Conservation (phyloP, 192 early-diverging fungal genomes). For the Podila minutissima region DNA sequence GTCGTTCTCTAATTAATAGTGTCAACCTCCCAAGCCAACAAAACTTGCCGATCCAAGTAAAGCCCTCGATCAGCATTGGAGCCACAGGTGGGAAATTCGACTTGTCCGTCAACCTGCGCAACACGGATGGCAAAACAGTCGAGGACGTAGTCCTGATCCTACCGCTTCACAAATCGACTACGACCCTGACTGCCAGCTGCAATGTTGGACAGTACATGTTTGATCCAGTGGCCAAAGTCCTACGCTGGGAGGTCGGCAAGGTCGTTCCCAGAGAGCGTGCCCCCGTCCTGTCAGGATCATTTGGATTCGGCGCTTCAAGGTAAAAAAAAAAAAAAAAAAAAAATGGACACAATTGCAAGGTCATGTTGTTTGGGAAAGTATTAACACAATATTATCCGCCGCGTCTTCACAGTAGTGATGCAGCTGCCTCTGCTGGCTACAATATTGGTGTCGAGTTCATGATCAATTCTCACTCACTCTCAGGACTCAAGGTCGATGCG, state of each 20-base stretch:
- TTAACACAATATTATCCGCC: neutral
- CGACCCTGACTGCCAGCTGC: slow-evolving; percentile 68
- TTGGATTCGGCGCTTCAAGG: slow-evolving; percentile 51
- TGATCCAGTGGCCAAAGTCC: slow-evolving; percentile 72
- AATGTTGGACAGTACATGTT: slow-evolving; percentile 75
- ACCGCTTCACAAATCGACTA: slow-evolving; percentile 65
- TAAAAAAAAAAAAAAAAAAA: neutral
- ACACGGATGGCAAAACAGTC: slow-evolving; percentile 71
- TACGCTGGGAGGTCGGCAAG: slow-evolving; percentile 75
- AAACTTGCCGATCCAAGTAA: slow-evolving; percentile 68
- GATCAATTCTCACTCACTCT: slow-evolving; percentile 74
- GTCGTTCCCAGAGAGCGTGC: slow-evolving; percentile 62
- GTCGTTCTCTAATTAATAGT: slow-evolving; percentile 31
- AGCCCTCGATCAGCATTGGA: slow-evolving; percentile 67
- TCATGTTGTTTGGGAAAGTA: neutral
- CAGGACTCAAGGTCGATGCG: slow-evolving; percentile 78
- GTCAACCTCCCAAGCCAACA: slow-evolving; percentile 66
- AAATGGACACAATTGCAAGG: too few species aligned
- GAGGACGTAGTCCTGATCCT: slow-evolving; percentile 71
- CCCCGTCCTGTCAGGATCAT: slow-evolving; percentile 71
- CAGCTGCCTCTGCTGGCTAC: slow-evolving; percentile 56
- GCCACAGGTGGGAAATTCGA: slow-evolving; percentile 75
- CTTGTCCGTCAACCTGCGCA: slow-evolving; percentile 70
- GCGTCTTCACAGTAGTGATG: slow-evolving; percentile 38
- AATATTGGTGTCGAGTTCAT: slow-evolving; percentile 73